Evolutionary conservation across 1,139 yeast genomes (phyloP), one percentile per base, ranked within the genome.

Genomic region (Eremothecium sinecaudum): DNA sequence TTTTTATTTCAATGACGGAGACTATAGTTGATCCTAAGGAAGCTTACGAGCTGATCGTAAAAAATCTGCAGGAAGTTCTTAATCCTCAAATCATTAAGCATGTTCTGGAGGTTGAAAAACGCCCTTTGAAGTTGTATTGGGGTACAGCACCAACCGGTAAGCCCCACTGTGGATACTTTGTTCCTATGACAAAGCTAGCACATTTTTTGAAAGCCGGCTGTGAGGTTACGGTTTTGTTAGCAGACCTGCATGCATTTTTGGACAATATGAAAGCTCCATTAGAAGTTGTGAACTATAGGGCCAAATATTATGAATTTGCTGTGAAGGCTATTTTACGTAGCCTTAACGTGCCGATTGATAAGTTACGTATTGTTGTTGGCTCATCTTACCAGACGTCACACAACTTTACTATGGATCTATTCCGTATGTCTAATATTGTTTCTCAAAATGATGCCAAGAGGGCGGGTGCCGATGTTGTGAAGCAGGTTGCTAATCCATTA

Each of bases 381-480:
- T 81, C 94, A 5, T 76, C 86, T 19, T 90, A 86, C 67, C 97
- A 92, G 64, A 66, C 79, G 41, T 62, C 71, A 15, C 71, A 76
- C 9, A 75, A 80, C 24, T 92, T 82, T 66, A 80, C 94, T 13
- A 58, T 92, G 75, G 99, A 92, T 53, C 63, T 90, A 34, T 92
- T 86, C 71, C 75, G 75, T 58, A 61, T 90, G 55, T 72, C 92
- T 30, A 87, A 90, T 58, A 61, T 67, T 29, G 94, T 83, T 18
- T 77, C 94, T 16, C 95, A 83, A 63, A 87, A 90, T 57, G 97
- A 87, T 56, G 96, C 97, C 46, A 84, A 84, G 66, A 78, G 98
- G 61, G 99, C 99, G 1, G 99, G 99, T 57, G 98, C 99, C 10
- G 99, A 92, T 62, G 99, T 92, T 38, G 99, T 92, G 44, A 92